phyloP scores from a whole-genome alignment of 2,329 filamentous ascomycete species.

The Trichoderma sp. region DNA sequence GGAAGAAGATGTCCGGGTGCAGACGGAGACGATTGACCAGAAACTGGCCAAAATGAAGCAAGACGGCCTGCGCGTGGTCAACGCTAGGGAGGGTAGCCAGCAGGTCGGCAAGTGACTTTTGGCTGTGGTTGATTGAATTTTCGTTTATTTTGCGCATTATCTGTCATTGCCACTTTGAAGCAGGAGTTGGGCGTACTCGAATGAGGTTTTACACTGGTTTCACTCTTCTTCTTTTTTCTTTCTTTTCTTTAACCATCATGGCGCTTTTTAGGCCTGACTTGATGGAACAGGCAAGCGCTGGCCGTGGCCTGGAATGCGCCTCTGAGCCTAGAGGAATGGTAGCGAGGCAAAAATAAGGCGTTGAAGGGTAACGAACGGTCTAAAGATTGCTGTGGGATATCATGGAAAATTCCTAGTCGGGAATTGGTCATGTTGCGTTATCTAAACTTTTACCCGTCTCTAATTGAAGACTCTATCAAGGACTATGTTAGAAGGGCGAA shows the following conservation, averaged over 20 bases:
- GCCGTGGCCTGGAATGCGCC: neutral
- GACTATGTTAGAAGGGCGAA: neutral
- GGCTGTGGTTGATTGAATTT: neutral
- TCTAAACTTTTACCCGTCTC: neutral
- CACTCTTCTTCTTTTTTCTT: neutral
- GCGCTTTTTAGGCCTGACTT: neutral
- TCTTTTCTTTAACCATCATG: neutral
- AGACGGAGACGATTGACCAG: constrained; percentile 55
- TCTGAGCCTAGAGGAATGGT: neutral
- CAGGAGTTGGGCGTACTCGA: constrained; percentile 12
- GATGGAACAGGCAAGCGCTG: neutral
- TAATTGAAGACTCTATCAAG: neutral
- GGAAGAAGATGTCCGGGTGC: constrained; percentile 56
- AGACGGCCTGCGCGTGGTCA: constrained; percentile 59
- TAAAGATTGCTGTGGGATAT: constrained; percentile 10
- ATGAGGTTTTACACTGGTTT: neutral
- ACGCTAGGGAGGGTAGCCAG: constrained; percentile 39
- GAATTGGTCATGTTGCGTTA: neutral
- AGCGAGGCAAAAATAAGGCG: neutral
- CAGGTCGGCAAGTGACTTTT: neutral
- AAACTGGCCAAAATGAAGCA: constrained; percentile 58
- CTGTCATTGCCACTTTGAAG: neutral
- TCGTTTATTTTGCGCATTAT: neutral
- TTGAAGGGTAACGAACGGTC: neutral
- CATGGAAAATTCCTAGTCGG: neutral